phyloP scores from a whole-genome alignment of 805 yeast species.

The Saccharomycopsis sp. region DNA sequence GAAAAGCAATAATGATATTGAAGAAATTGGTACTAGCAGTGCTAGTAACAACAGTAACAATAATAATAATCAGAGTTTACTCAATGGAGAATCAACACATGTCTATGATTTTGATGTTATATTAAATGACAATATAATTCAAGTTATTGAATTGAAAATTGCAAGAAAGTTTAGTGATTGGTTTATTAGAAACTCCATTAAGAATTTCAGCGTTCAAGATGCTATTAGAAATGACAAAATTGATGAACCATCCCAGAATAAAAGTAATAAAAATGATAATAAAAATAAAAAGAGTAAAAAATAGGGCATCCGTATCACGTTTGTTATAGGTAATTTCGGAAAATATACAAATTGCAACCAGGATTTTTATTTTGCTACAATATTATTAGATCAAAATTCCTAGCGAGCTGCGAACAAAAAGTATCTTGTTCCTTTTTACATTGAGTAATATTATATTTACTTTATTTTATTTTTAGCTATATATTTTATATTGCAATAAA shows the following conservation, averaged over 20 bases:
- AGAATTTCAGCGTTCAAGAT: constrained; percentile 41
- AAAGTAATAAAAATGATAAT: neutral
- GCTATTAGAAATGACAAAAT: constrained; percentile 27
- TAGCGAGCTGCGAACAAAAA: too few species aligned
- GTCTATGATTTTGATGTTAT: constrained; percentile 40
- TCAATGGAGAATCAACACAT: constrained; percentile 35
- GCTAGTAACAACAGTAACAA: constrained; percentile 4
- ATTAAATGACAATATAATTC: constrained; percentile 34
- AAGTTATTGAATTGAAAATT: constrained; percentile 38
- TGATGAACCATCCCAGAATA: too few species aligned
- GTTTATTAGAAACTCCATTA: constrained; percentile 42
- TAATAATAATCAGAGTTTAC: constrained; percentile 24
- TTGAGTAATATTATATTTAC: constrained; percentile 16
- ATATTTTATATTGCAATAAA: neutral
- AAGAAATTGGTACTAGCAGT: constrained; percentile 2
- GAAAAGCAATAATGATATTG: constrained; percentile 24
- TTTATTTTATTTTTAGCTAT: too few species aligned
- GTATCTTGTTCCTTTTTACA: too few species aligned
- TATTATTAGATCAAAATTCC: too few species aligned
- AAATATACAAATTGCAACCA: too few species aligned
- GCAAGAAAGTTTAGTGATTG: constrained; percentile 44
- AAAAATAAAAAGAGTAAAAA: neutral
- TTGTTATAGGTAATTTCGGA: too few species aligned
- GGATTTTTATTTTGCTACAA: too few species aligned
- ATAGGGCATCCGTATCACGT: too few species aligned